Base-by-base conservation (phyloP, 2,329 filamentous ascomycete species). In the Shiraia bambusicola region DNA sequence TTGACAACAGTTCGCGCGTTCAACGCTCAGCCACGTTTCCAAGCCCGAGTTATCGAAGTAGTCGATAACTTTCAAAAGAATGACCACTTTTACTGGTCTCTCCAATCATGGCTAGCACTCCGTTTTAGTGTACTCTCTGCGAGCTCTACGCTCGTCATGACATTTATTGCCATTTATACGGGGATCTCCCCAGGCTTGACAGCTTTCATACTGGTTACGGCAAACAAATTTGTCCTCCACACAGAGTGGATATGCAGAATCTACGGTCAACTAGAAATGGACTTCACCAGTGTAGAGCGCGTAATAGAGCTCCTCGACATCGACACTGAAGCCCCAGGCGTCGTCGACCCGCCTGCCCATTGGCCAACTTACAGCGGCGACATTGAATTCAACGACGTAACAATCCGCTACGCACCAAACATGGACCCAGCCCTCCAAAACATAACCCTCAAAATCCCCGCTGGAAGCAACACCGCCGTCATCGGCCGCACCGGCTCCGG, bases 11-110 rank as follows among this genome's bases (percentile, higher is more conserved):
- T 96, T 78, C 91, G 60, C 34, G 89, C 91, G 0, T 92, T 94
- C 63, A 82, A 79, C 34, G 88, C 86, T 1, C 85, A 95, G 54
- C 72, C 78, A 3, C 83, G 86, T 37, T 95, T 95, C 59, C 88
- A 94, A 60, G 79, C 83, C 48, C 80, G 84, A 36, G 88, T 94
- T 37, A 84, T 96, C 25, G 73, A 78, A 2, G 89, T 90, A 0
- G 89, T 90, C 0, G 90, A 95, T 60, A 83, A 83, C 13, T 95
- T 95, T 62, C 91, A 95, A 65, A 89, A 89, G 63, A 93, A 95
- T 79, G 91, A 96, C 58, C 91, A 96, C 65, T 95, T 95, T 70
- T 95, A 94, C 71, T 95, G 90, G 73, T 87, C 84, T 44, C 76
- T 94, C 30, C 88, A 94, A 52, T 82, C 83, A 6, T 95, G 90